Percentiles rank a stretch among this genome's conserved stretches.
Conservation (phyloP, 441 rosid species). For the Arabidopsis hybrid region DNA sequence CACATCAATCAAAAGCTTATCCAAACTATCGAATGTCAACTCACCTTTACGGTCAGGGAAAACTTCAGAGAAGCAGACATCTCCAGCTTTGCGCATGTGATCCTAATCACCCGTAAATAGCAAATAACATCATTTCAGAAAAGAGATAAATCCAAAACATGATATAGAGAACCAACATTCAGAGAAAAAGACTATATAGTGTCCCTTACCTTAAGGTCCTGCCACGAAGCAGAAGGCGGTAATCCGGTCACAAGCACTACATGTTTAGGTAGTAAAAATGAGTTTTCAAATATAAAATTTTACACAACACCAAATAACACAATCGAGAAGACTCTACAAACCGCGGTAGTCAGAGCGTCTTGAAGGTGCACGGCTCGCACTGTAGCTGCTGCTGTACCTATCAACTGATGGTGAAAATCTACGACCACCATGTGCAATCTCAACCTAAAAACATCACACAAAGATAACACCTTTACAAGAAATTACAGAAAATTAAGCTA, state of each 20-base stretch:
- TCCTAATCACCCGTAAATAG: slow-evolving; percentile 54
- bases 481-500: neutral
- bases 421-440: slow-evolving; percentile 89
- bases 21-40: slow-evolving; percentile 11
- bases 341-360: slow-evolving; percentile 92
- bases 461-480: neutral
- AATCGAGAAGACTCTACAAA: slow-evolving; percentile 42
- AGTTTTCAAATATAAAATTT: neutral
- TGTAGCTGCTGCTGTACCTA: slow-evolving; percentile 71
- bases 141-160: neutral
- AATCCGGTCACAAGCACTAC: slow-evolving; percentile 90
- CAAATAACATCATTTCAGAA: neutral
- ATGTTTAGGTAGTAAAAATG: neutral
- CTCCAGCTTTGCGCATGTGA: slow-evolving; percentile 98
- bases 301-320: neutral
- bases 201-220: slow-evolving; percentile 83
- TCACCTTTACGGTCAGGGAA: slow-evolving; percentile 88
- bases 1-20: neutral
- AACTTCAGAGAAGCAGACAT: slow-evolving; percentile 94
- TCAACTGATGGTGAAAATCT: slow-evolving; percentile 79
- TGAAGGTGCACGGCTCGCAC: slow-evolving; percentile 75
- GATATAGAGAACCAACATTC: neutral
- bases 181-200: neutral
- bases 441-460: slow-evolving; percentile 61
- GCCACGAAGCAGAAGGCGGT: slow-evolving; percentile 98